Conservation (phyloP, 2,329 filamentous ascomycete genomes). For the Microdochium trichocladiopsis region DNA sequence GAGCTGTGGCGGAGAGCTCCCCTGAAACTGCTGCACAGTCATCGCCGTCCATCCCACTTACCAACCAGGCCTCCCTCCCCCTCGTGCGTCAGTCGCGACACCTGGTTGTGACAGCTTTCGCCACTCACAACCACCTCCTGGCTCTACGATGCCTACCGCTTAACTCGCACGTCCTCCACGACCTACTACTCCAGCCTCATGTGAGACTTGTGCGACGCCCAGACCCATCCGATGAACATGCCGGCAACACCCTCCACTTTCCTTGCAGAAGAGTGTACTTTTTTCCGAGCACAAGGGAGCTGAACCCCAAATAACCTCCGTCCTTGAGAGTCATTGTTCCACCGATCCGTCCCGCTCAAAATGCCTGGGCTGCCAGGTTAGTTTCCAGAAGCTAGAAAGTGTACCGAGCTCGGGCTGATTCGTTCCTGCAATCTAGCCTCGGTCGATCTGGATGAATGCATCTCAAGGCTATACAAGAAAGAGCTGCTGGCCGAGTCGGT, state of each 20-base stretch:
- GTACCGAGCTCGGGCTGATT: too few relatives aligned
- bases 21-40: too few relatives aligned
- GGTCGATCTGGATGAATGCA: conserved; percentile 98
- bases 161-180: neutral
- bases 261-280: neutral
- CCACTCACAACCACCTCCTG: neutral
- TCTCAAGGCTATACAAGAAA: conserved; percentile 92
- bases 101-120: neutral
- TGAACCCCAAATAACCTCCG: neutral
- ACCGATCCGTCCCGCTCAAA: conserved; percentile 16
- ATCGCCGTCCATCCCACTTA: neutral
- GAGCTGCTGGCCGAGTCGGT: conserved; percentile 95
- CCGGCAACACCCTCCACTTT: neutral
- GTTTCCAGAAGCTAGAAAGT: conserved; percentile 17
- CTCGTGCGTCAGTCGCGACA: neutral
- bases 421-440: conserved; percentile 56
- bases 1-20: too few relatives aligned
- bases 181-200: neutral
- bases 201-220: neutral
- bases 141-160: neutral
- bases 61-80: neutral
- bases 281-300: neutral
- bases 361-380: conserved; percentile 53
- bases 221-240: neutral
- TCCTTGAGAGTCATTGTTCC: neutral